Evolutionary conservation across 805 yeast species (phyloP).

Genomic region (Wickerhamomyces chaumierensis): DNA sequence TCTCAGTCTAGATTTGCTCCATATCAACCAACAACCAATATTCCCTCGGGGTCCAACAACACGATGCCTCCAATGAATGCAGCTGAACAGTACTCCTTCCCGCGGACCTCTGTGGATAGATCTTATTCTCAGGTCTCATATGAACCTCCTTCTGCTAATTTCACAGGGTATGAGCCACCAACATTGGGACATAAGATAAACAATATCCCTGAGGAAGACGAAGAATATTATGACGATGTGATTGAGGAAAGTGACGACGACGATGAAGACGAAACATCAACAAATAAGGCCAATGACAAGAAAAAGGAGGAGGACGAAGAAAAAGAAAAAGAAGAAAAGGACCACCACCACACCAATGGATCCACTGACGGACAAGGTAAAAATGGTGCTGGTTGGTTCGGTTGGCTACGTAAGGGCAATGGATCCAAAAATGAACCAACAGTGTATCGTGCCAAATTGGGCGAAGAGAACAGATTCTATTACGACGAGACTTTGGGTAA

Average conservation of each 20-base stretch:
- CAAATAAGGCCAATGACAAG: constrained; percentile 11
- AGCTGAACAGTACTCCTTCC: neutral
- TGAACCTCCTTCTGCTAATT: constrained; percentile 18
- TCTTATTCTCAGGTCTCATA: neutral
- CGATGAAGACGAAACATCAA: constrained; percentile 18
- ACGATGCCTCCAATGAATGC: no score
- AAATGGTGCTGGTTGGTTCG: constrained; percentile 30
- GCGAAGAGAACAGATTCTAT: constrained; percentile 61
- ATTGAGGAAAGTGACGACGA: constrained; percentile 31
- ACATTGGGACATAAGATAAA: constrained; percentile 9
- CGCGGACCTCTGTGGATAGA: constrained; percentile 6
- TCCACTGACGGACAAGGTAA: constrained; percentile 5
- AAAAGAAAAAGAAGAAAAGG: constrained; percentile 13
- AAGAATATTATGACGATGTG: constrained; percentile 34
- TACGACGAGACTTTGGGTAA: constrained; percentile 78
- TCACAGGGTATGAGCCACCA: constrained; percentile 18
- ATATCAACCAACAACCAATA: no score
- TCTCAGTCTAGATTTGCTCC: no score
- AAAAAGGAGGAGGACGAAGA: constrained; percentile 13
- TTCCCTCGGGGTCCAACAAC: no score
- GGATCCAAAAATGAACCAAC: constrained; percentile 61
- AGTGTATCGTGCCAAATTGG: constrained; percentile 76
- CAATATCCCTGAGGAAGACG: constrained; percentile 25
- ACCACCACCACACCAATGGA: neutral
- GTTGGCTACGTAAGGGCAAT: constrained; percentile 46